A percentile compares a stretch with the other conserved stretches of the same genome.
These are phyloP conservation scores for Pterocarpus macrocarpus DNA, from an alignment of 306 rosid genomes.

Conservation along the genomic window DNA sequence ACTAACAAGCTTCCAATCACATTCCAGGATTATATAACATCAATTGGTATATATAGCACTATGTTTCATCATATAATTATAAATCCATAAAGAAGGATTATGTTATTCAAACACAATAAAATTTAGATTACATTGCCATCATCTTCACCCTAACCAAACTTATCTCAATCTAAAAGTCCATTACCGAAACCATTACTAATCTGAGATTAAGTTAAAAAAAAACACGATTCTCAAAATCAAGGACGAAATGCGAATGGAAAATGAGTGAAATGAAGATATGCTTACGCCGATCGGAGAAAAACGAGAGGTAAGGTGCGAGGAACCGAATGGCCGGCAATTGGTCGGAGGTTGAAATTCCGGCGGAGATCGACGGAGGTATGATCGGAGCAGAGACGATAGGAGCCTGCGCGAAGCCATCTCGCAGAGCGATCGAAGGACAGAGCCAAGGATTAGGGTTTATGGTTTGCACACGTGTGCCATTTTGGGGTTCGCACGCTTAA, in stretches of 20 bases:
- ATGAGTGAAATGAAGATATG: constrained; percentile 28
- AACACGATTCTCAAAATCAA: not conserved
- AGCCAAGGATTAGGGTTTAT: constrained; percentile 44
- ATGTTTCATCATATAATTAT: not conserved
- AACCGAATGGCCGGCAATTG: constrained; percentile 24
- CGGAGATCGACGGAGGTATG: constrained; percentile 52
- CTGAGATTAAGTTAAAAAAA: not conserved
- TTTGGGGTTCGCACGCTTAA: not conserved
- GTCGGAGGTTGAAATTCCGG: constrained; percentile 40
- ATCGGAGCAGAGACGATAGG: constrained; percentile 61
- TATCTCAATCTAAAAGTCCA: not conserved
- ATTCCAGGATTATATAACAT: constrained; percentile 5
- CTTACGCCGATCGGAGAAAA: constrained; percentile 51
- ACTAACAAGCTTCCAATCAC: constrained; percentile 2
- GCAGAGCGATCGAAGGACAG: not conserved
- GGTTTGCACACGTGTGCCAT: constrained; percentile 11
- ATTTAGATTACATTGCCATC: not conserved
- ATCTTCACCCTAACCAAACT: constrained; percentile 14
- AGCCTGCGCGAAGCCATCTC: constrained; percentile 63
- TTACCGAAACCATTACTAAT: not conserved
- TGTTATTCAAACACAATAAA: not conserved
- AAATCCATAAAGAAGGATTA: constrained; percentile 2
- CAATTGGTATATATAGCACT: not conserved
- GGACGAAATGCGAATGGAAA: not conserved
- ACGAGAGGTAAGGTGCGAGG: constrained; percentile 32